These are phyloP conservation scores for Aureobasidium zeae DNA, from an alignment of 2,329 filamentous ascomycete species.

Conservation along the genomic window DNA sequence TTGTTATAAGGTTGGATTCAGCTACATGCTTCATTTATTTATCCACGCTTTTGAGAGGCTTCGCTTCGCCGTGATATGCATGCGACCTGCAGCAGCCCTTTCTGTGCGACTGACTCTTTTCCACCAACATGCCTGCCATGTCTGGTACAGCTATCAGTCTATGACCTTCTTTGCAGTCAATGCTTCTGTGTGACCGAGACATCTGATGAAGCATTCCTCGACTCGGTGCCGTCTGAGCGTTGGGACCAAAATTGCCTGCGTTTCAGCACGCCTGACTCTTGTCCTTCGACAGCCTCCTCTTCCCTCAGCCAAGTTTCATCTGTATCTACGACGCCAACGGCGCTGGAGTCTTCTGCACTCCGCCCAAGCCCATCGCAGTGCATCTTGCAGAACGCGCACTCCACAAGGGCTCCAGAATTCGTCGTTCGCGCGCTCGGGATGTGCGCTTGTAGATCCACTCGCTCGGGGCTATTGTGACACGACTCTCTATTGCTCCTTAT, in stretches of 20 bases:
- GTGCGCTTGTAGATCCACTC: too few relatives aligned
- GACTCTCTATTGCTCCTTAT: slow-evolving; percentile 6
- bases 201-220: slow-evolving; percentile 7
- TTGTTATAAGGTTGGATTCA: slow-evolving; percentile 1
- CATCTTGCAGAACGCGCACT: neutral
- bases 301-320: slow-evolving; percentile 12
- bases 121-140: neutral
- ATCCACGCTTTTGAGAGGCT: neutral
- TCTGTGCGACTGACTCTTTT: slow-evolving; percentile 1
- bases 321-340: neutral
- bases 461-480: neutral
- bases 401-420: neutral
- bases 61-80: neutral
- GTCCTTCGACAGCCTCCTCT: neutral
- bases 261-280: slow-evolving; percentile 11
- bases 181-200: slow-evolving; percentile 3
- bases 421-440: slow-evolving; percentile 1
- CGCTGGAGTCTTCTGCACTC: neutral
- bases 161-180: slow-evolving; percentile 1
- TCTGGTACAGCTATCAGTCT: slow-evolving; percentile 7
- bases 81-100: neutral
- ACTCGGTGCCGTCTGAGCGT: slow-evolving; percentile 5
- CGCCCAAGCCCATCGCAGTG: slow-evolving; percentile 2
- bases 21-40: neutral
- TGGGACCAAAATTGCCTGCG: slow-evolving; percentile 9